phyloP scores from a whole-genome alignment of 1,139 yeast species.

The Geotrichum histeridarum region DNA sequence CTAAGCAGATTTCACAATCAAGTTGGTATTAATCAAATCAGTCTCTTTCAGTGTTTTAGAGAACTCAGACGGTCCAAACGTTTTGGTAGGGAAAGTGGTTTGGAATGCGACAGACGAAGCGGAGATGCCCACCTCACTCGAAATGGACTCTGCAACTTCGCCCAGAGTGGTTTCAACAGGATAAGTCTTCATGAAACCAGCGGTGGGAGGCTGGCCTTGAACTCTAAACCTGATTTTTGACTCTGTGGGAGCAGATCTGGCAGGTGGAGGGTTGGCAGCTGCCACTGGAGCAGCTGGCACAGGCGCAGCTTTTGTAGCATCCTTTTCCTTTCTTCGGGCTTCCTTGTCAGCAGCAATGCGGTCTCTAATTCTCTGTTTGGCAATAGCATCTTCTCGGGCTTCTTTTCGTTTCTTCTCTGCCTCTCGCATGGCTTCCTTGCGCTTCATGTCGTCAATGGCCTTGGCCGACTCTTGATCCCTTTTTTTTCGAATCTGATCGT shows the following conservation, averaged over 20 bases:
- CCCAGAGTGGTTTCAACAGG: constrained; percentile 32
- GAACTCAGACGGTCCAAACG: constrained; percentile 26
- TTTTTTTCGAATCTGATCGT: constrained; percentile 35
- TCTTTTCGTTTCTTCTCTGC: constrained; percentile 35
- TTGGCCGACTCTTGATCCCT: constrained; percentile 32
- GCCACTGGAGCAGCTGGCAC: constrained; percentile 20
- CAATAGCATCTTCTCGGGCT: constrained; percentile 35
- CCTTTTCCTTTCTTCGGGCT: constrained; percentile 27
- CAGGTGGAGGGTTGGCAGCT: constrained; percentile 20
- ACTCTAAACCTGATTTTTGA: constrained; percentile 35
- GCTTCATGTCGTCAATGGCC: constrained; percentile 34
- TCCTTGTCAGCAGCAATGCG: constrained; percentile 39
- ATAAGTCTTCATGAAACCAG: constrained; percentile 28
- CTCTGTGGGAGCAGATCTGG: constrained; percentile 29
- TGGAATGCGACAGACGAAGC: constrained; percentile 27
- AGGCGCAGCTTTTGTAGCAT: constrained; percentile 12
- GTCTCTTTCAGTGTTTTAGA: constrained; percentile 31
- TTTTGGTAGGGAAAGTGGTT: constrained; percentile 36
- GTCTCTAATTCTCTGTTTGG: constrained; percentile 35
- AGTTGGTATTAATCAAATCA: constrained; percentile 32
- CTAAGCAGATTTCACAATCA: constrained; percentile 16
- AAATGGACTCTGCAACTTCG: constrained; percentile 32
- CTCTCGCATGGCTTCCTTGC: constrained; percentile 34
- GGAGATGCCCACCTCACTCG: constrained; percentile 22
- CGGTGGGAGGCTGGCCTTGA: constrained; percentile 28